Conservation (phyloP, 2,329 filamentous ascomycete genomes). For the Polytolypa hystricis region DNA sequence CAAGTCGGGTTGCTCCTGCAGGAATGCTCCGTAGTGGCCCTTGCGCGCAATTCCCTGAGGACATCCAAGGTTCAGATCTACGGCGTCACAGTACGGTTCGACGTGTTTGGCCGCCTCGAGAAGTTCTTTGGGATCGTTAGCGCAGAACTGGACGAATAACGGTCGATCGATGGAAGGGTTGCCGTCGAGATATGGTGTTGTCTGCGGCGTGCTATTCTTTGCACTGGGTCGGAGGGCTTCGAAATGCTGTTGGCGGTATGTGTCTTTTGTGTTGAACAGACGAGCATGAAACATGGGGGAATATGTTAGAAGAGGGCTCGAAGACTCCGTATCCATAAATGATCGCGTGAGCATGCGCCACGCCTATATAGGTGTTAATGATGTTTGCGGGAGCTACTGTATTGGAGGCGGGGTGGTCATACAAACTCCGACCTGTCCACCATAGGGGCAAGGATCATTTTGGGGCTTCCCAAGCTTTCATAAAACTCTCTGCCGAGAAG, state of each 20-base stretch:
- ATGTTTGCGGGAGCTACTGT: too few species aligned
- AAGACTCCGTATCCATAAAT: conserved; percentile 60
- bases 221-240: conserved; percentile 45
- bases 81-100: conserved; percentile 81
- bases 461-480: conserved; percentile 85
- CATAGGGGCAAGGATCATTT: conserved; percentile 88
- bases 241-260: conserved; percentile 72
- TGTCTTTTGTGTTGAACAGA: conserved; percentile 64
- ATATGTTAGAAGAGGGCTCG: conserved; percentile 66
- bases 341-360: conserved; percentile 96
- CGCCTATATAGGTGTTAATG: conserved; percentile 54
- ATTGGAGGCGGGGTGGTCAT: conserved; percentile 26
- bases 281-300: conserved; percentile 95
- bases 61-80: conserved; percentile 91
- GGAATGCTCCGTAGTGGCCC: conserved; percentile 84
- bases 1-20: conserved; percentile 83
- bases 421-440: conserved; percentile 98
- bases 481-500: conserved; percentile 84
- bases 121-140: conserved; percentile 38
- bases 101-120: conserved; percentile 61
- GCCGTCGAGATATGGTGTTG: conserved; percentile 61
- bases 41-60: conserved; percentile 88
- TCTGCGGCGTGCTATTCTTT: conserved; percentile 10
- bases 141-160: conserved; percentile 90
- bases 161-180: conserved; percentile 76